A percentile compares a stretch with the other conserved stretches of the same genome.
These are phyloP conservation scores for Porpolomopsis calyptriformis DNA, from an alignment of 768 basidiomycete genomes.

Conservation along the genomic window DNA sequence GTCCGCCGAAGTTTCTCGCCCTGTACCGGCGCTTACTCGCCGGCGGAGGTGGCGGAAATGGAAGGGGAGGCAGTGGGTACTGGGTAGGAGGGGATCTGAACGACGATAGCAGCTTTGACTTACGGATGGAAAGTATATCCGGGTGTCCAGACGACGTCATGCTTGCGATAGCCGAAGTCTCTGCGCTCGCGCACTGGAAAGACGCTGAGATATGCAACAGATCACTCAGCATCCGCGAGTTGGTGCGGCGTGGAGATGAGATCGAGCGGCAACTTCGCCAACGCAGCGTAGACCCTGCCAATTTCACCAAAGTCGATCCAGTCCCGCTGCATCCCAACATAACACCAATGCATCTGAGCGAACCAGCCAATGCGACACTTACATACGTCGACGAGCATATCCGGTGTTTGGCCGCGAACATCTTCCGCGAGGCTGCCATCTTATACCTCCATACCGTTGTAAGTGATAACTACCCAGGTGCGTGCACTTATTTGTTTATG, in stretches of 20 bases:
- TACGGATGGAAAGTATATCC: conserved; percentile 54
- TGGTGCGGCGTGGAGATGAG: conserved; percentile 59
- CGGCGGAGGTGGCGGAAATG: conserved; percentile 15
- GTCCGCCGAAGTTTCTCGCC: conserved; percentile 52
- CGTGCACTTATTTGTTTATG: conserved; percentile 14
- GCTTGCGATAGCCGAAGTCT: conserved; percentile 64
- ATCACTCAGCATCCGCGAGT: conserved; percentile 61
- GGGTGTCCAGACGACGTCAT: conserved; percentile 75
- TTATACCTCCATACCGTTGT: conserved; percentile 64
- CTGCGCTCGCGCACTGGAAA: conserved; percentile 71
- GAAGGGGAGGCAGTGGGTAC: conserved; percentile 28
- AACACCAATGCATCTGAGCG: conserved; percentile 19
- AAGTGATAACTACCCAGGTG: conserved; percentile 62
- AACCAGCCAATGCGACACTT: conserved; percentile 12
- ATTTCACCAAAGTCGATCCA: conserved; percentile 23
- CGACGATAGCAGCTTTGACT: conserved; percentile 4
- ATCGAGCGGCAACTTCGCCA: conserved; percentile 58
- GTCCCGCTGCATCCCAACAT: conserved; percentile 33
- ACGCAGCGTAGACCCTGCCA: conserved; percentile 24
- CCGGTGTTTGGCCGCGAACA: conserved; percentile 36
- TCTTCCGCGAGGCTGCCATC: conserved; percentile 57
- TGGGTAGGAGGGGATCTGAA: conserved; percentile 25
- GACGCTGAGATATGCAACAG: conserved; percentile 49
- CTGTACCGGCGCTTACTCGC: conserved; percentile 61
- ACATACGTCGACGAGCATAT: conserved; percentile 32